A percentile compares a stretch with the other conserved stretches of the same genome.
Evolutionary conservation across 1,284 basidiomycete species (phyloP).

Genomic region (Cryptococcus sp.): DNA sequence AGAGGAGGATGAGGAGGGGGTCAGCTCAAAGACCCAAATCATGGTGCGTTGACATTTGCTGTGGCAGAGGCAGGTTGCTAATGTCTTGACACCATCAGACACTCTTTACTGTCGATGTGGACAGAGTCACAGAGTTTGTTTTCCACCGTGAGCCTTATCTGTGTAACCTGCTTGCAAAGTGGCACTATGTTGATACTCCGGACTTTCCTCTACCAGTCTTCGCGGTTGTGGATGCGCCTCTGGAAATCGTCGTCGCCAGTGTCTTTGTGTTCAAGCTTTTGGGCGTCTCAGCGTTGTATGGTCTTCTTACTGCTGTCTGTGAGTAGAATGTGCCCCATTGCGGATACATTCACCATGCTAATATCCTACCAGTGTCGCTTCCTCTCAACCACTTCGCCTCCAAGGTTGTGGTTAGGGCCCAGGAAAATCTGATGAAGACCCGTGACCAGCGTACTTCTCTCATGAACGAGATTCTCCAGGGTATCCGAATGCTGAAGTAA

Average conservation of each 20-base stretch:
- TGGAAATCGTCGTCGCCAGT: slow-evolving; percentile 74
- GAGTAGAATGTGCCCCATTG: slow-evolving; percentile 11
- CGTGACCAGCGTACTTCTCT: slow-evolving; percentile 82
- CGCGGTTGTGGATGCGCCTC: slow-evolving; percentile 66
- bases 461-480: slow-evolving; percentile 91
- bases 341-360: background rate
- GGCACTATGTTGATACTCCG: slow-evolving; percentile 20
- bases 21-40: slow-evolving; percentile 84
- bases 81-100: slow-evolving; percentile 25
- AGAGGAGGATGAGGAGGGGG: slow-evolving; percentile 64
- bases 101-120: slow-evolving; percentile 74
- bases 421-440: slow-evolving; percentile 88
- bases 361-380: slow-evolving; percentile 58
- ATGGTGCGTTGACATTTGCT: slow-evolving; percentile 53
- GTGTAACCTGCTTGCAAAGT: slow-evolving; percentile 8
- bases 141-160: slow-evolving; percentile 56
- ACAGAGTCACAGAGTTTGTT: slow-evolving; percentile 78
- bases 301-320: slow-evolving; percentile 70
- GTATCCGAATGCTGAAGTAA: slow-evolving; percentile 89
- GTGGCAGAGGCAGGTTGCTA: background rate
- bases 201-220: slow-evolving; percentile 16
- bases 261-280: slow-evolving; percentile 76
- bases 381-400: slow-evolving; percentile 84
- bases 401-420: slow-evolving; percentile 74
- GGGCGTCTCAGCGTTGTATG: slow-evolving; percentile 65